phyloP scores from a whole-genome alignment of 352 stramenopile genomes.

The Plasmopara halstedii region DNA sequence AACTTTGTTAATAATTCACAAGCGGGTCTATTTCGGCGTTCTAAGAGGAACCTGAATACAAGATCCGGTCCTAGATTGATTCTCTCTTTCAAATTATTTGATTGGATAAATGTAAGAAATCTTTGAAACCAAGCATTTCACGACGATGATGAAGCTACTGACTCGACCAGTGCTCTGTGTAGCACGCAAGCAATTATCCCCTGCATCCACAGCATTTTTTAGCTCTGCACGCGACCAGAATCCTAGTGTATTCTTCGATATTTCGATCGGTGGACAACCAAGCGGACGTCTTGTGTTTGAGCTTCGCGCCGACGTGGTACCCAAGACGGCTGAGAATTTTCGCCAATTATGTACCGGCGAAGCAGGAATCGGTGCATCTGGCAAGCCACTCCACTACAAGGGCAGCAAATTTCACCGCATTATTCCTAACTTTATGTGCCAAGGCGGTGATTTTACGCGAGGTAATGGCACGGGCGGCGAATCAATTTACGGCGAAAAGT shows the following conservation, averaged over 20 bases:
- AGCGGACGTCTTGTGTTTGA: slow-evolving; percentile 83
- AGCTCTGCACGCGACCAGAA: slow-evolving; percentile 60
- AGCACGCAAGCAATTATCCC: slow-evolving; percentile 19
- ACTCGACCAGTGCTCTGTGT: slow-evolving; percentile 13
- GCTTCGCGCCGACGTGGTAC: slow-evolving; percentile 93
- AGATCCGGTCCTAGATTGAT: too few species aligned
- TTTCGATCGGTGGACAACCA: slow-evolving; percentile 89
- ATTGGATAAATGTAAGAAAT: too few species aligned
- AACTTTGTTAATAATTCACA: too few species aligned
- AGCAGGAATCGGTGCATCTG: slow-evolving; percentile 80
- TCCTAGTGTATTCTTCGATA: slow-evolving; percentile 95
- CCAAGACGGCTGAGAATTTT: slow-evolving; percentile 99
- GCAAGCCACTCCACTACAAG: slow-evolving; percentile 84
- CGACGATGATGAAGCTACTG: slow-evolving; percentile 28
- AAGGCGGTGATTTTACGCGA: slow-evolving; percentile 96
- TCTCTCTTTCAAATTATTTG: too few species aligned
- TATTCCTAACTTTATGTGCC: slow-evolving; percentile 93
- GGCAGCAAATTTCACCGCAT: slow-evolving; percentile 89
- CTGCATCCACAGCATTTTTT: slow-evolving; percentile 30
- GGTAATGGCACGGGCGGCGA: slow-evolving; percentile 85
- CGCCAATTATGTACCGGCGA: slow-evolving; percentile 95
- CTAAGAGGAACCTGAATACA: too few species aligned
- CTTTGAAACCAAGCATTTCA: too few species aligned
- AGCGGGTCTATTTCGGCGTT: too few species aligned
- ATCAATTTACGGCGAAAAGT: slow-evolving; percentile 93